Percentiles rank a stretch among this genome's conserved stretches.
Evolutionary conservation across 768 basidiomycete species (phyloP).

Genomic region (Suillus americanus): DNA sequence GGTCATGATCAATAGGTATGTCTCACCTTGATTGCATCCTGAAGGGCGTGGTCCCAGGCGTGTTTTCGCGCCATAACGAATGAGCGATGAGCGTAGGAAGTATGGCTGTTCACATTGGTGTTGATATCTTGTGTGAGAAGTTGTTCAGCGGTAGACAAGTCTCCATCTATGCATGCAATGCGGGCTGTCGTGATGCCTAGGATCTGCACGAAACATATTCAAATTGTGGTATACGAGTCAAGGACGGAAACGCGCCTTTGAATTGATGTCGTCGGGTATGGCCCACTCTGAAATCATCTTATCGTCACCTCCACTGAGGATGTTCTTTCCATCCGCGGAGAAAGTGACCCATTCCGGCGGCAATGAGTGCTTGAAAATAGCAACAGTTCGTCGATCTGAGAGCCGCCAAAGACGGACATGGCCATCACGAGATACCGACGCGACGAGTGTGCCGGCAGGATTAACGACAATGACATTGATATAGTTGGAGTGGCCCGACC

Average conservation of each 20-base stretch:
- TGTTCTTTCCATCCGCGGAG: not conserved
- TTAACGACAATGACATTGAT: not conserved
- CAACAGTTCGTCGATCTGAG: not conserved
- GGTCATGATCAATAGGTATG: not conserved
- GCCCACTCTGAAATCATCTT: not conserved
- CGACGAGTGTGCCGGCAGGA: not conserved
- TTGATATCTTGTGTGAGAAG: not conserved
- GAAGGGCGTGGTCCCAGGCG: not conserved
- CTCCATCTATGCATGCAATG: not conserved
- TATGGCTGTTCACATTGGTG: not conserved
- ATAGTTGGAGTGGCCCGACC: not conserved
- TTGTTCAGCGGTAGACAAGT: not conserved
- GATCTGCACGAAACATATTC: not conserved
- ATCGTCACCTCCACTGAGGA: not conserved
- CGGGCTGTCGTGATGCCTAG: not conserved
- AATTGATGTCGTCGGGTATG: not conserved
- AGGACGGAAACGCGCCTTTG: not conserved
- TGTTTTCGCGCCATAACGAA: not conserved
- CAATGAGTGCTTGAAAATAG: not conserved
- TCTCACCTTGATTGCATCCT: not conserved
- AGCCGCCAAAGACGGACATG: not conserved
- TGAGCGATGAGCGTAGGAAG: not conserved
- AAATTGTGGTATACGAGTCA: not conserved
- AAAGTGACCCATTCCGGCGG: not conserved
- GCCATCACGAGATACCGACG: not conserved